Percentiles rank a stretch among this genome's conserved stretches.
Evolutionary conservation across 1,139 yeast genomes (phyloP).

Genomic region (Candida tropicalis): DNA sequence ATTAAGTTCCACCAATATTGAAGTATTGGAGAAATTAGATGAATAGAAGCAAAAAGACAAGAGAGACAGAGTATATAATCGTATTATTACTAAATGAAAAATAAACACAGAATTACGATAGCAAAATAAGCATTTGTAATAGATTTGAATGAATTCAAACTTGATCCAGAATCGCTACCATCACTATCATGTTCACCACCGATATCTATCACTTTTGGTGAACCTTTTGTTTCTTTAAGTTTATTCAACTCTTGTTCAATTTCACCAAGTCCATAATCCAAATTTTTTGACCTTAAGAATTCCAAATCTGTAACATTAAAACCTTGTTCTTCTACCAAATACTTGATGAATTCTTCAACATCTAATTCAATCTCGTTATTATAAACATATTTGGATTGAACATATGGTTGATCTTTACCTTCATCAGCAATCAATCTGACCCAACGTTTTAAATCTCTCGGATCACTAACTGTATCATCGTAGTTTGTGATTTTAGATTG

Average conservation of each 20-base stretch:
- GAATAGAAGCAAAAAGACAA: slow-evolving; percentile 4
- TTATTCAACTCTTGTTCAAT: slow-evolving; percentile 40
- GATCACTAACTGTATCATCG: slow-evolving; percentile 26
- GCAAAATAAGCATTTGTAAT: slow-evolving; percentile 11
- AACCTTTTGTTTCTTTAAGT: slow-evolving; percentile 23
- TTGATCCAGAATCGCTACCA: slow-evolving; percentile 9
- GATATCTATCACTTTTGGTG: slow-evolving; percentile 28
- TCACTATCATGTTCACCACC: slow-evolving; percentile 40
- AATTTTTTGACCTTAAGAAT: slow-evolving; percentile 24
- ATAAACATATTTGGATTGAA: slow-evolving; percentile 9
- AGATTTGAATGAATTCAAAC: background rate
- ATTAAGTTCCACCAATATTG: slow-evolving; percentile 59
- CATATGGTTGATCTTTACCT: slow-evolving; percentile 4
- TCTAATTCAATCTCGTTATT: slow-evolving; percentile 22
- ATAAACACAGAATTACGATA: slow-evolving; percentile 8
- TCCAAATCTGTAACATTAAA: slow-evolving; percentile 31
- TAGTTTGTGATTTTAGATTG: slow-evolving; percentile 26
- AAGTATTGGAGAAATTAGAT: slow-evolving; percentile 35
- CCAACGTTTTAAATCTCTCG: slow-evolving; percentile 28
- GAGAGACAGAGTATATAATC: too few relatives aligned
- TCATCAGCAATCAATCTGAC: slow-evolving; percentile 25
- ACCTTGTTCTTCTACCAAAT: slow-evolving; percentile 31
- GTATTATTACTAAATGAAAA: slow-evolving; percentile 3
- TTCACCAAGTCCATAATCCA: slow-evolving; percentile 41
- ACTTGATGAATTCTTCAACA: slow-evolving; percentile 33